A percentile compares a stretch with the other conserved stretches of the same genome.
Conservation (phyloP, 768 basidiomycete species). For the Mrakia blollopis region DNA sequence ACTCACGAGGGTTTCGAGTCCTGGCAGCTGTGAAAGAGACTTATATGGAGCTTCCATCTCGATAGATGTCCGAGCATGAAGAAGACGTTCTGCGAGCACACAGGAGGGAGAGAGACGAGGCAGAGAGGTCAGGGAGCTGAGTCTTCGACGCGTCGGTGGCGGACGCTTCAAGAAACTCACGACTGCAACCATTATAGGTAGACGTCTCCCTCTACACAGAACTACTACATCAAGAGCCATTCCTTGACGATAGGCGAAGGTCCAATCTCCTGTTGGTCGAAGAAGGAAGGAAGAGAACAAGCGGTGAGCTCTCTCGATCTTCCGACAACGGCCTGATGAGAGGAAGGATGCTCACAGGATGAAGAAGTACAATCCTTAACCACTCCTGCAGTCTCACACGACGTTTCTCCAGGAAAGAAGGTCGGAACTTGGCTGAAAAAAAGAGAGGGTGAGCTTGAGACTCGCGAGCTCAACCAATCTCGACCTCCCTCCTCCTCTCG, state of each 20-base stretch:
- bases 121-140: too few species aligned
- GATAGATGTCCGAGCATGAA: too few species aligned
- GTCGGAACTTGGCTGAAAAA: neutral
- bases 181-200: too few species aligned
- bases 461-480: neutral
- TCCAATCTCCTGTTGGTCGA: neutral
- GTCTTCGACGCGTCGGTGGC: too few species aligned
- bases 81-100: too few species aligned
- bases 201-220: too few species aligned
- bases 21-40: neutral
- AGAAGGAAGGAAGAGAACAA: neutral
- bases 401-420: slow-evolving; percentile 1
- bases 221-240: slow-evolving; percentile 3
- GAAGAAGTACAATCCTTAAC: neutral
- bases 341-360: neutral
- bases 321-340: too few species aligned
- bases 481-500: neutral
- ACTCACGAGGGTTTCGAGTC: neutral
- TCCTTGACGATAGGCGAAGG: neutral
- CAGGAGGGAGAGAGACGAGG: too few species aligned
- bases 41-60: too few species aligned
- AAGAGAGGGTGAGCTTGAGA: neutral
- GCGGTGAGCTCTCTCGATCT: neutral
- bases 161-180: too few species aligned
- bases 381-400: slow-evolving; percentile 3